These are phyloP conservation scores for Boletales sp. DNA, from an alignment of 768 basidiomycete genomes.

Conservation along the genomic window DNA sequence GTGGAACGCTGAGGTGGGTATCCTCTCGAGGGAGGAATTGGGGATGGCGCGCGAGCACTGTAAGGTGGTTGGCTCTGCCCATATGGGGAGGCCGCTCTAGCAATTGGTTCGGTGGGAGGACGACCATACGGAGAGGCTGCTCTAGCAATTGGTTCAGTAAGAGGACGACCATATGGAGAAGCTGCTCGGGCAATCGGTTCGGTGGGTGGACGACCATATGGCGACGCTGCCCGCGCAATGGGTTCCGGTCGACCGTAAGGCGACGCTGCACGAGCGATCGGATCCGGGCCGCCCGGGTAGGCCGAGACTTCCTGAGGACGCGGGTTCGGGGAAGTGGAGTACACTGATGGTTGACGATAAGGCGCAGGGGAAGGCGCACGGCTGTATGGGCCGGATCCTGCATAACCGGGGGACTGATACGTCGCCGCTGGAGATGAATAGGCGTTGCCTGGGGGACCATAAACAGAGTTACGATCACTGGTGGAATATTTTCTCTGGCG, in stretches of 20 bases:
- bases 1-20: slow-evolving; percentile 22
- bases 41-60: slow-evolving; percentile 26
- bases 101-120: slow-evolving; percentile 38
- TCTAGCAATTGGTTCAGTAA: slow-evolving; percentile 12
- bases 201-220: slow-evolving; percentile 27
- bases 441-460: slow-evolving; percentile 9
- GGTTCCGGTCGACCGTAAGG: slow-evolving; percentile 35
- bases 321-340: slow-evolving; percentile 45
- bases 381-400: slow-evolving; percentile 26
- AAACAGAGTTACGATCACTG: slow-evolving; percentile 28
- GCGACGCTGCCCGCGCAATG: slow-evolving; percentile 29
- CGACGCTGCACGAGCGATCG: slow-evolving; percentile 30
- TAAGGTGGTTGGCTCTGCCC: slow-evolving; percentile 22
- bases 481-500: slow-evolving; percentile 47
- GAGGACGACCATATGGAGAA: slow-evolving; percentile 29
- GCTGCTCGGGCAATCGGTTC: slow-evolving; percentile 20
- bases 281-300: slow-evolving; percentile 37
- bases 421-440: slow-evolving; percentile 30
- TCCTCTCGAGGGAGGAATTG: slow-evolving; percentile 23
- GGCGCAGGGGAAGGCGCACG: slow-evolving; percentile 30
- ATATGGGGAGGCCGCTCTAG: slow-evolving; percentile 35
- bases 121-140: slow-evolving; percentile 31
- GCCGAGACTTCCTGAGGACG: slow-evolving; percentile 43
- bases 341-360: slow-evolving; percentile 30
- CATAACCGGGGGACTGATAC: slow-evolving; percentile 26